Conservation (phyloP, 2,329 filamentous ascomycete genomes). For the Cucurbitaria berberidis region DNA sequence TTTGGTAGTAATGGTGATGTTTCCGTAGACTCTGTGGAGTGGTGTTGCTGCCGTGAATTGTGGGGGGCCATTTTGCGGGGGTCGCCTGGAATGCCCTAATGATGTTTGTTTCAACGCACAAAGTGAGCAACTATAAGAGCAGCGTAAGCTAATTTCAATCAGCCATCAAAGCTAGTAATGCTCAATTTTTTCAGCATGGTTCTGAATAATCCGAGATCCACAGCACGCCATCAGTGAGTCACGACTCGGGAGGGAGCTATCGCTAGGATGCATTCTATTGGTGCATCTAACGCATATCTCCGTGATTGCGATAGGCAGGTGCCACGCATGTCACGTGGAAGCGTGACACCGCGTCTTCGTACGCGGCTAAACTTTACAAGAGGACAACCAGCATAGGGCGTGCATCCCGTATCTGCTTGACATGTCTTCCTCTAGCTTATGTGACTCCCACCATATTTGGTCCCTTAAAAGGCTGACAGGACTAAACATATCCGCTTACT, state of each 20-base stretch:
- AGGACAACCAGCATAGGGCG: neutral
- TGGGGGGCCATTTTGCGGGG: constrained; percentile 1
- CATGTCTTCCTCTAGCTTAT: too few species aligned
- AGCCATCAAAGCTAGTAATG: too few species aligned
- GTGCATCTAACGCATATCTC: neutral
- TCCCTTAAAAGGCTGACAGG: too few species aligned
- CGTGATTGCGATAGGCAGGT: neutral
- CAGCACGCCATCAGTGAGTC: neutral
- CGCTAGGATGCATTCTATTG: neutral
- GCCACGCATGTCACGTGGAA: neutral
- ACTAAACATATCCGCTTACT: too few species aligned
- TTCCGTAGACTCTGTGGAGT: constrained; percentile 48
- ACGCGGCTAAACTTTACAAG: neutral
- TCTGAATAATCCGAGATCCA: neutral
- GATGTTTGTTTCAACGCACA: neutral
- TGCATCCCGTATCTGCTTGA: too few species aligned
- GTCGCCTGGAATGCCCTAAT: neutral
- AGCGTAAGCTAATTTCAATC: too few species aligned
- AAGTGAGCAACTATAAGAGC: neutral
- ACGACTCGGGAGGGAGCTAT: neutral
- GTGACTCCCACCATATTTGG: too few species aligned
- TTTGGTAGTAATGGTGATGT: constrained; percentile 55
- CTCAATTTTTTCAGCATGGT: neutral
- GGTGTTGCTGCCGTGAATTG: neutral
- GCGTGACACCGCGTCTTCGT: neutral